Base-by-base conservation (phyloP, 1,139 yeast species). In the Ogataea hybrid region DNA sequence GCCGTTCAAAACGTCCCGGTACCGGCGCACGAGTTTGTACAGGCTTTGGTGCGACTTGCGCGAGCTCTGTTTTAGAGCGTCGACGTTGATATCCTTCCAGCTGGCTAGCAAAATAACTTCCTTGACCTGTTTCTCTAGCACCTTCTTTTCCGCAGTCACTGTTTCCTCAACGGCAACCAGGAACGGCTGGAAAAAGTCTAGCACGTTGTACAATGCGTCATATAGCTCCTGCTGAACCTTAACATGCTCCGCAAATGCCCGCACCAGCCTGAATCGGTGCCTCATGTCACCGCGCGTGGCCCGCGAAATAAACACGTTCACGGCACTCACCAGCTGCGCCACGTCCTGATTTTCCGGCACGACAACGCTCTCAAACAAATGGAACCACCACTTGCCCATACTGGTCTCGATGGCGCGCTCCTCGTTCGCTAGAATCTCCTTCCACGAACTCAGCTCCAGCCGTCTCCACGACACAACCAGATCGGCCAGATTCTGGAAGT, bases 21-120 rank as follows among this genome's bases (percentile, higher is more conserved):
- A 92, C 60, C 88, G 89, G 49, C 92, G 75, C 8, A 92, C 85
- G 45, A 87, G 63, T 64, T 89, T 92, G 73, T 84, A 92, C 45
- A 94, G 77, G 53, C 73, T 80, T 50, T 81, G 78, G 59, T 94
- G 98, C 0, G 97, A 89, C 41, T 83, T 77, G 52, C 87, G 80
- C 4, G 98, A 92, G 65, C 96, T 87, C 63, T 90, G 97, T 53
- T 87, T 88, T 53, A 94, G 73, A 0, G 98, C 96, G 58, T 84
- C 95, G 36, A 89, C 80, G 57, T 94, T 94, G 10, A 90, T 92
- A 64, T 94, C 99, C 56, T 90, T 89, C 97, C 98, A 94, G 58
- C 96, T 86, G 1, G 97, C 97, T 23, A 94, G 70, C 38, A 88
- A 67, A 37, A 92, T 88, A 5, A 89, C 83, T 47, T 94, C 98